phyloP scores from a whole-genome alignment of 768 basidiomycete species.

The Dacryopinax spathularia region DNA sequence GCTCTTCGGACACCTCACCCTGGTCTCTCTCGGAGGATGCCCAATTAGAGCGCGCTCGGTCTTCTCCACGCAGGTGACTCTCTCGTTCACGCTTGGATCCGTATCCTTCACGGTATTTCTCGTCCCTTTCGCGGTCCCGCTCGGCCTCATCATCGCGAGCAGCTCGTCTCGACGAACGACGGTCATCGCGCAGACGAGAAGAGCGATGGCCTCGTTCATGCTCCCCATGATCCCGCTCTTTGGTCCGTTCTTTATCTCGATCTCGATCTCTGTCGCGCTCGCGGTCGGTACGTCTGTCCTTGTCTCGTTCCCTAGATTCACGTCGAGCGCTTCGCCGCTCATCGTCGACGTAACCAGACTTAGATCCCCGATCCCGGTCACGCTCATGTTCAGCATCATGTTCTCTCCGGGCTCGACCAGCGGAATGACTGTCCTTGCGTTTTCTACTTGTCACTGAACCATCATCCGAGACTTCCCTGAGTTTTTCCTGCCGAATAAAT shows the following conservation, averaged over 20 bases:
- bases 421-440: conserved; percentile 42
- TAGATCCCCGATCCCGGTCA: conserved; percentile 13
- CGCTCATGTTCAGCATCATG: conserved; percentile 15
- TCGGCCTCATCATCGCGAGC: conserved; percentile 23
- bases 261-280: conserved; percentile 14
- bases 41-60: conserved; percentile 4
- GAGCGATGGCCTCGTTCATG: background rate
- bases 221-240: background rate
- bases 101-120: conserved; percentile 32
- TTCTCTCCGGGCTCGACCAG: conserved; percentile 9
- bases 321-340: conserved; percentile 7
- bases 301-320: conserved; percentile 5
- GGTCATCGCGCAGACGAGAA: conserved; percentile 3
- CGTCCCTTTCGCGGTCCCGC: conserved; percentile 22
- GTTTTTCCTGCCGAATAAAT: conserved; percentile 44
- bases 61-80: conserved; percentile 12
- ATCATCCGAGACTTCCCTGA: conserved; percentile 58
- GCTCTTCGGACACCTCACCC: background rate
- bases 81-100: conserved; percentile 24
- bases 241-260: conserved; percentile 3
- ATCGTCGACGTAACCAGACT: conserved; percentile 5
- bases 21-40: background rate
- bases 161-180: conserved; percentile 3
- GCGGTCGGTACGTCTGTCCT: conserved; percentile 1
- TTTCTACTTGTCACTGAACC: conserved; percentile 69